phyloP scores from a whole-genome alignment of 2,329 filamentous ascomycete genomes.

The Epichloe scottii region DNA sequence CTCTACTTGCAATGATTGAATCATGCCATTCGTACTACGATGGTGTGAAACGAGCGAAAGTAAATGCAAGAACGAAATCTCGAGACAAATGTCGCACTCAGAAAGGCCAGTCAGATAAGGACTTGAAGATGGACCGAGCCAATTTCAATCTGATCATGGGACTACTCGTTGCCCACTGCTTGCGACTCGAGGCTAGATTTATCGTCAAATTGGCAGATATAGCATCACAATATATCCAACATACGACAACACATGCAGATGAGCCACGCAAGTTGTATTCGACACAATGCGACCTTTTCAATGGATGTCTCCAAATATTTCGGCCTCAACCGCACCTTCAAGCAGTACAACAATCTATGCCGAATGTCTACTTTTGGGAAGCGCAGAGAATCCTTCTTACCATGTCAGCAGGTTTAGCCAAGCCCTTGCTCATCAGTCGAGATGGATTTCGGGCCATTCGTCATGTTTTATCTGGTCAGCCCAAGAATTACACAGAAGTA shows the following conservation, averaged over 20 bases:
- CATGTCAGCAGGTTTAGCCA: constrained; percentile 34
- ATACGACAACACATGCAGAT: constrained; percentile 7
- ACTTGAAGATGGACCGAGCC: constrained; percentile 7
- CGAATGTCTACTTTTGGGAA: constrained; percentile 34
- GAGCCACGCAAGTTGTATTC: constrained; percentile 13
- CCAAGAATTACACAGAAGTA: constrained; percentile 38
- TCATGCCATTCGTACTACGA: constrained; percentile 12
- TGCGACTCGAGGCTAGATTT: constrained; percentile 21
- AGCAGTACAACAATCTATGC: constrained; percentile 13
- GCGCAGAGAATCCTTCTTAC: constrained; percentile 42
- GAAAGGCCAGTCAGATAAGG: neutral
- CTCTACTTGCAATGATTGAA: constrained; percentile 15
- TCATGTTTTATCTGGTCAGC: constrained; percentile 37
- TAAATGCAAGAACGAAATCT: neutral
- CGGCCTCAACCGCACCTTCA: constrained; percentile 14
- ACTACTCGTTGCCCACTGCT: constrained; percentile 18
- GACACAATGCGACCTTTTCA: constrained; percentile 20
- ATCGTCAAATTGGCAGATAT: constrained; percentile 18
- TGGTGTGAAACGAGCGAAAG: neutral
- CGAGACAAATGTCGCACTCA: constrained; percentile 2
- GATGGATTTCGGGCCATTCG: constrained; percentile 42
- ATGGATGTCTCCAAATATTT: constrained; percentile 16
- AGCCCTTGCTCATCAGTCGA: constrained; percentile 37
- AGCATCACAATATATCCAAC: constrained; percentile 16
- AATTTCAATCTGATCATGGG: constrained; percentile 15